Evolutionary conservation across 805 yeast genomes (phyloP), one percentile per base, ranked within the genome.

Genomic region (Wickerhamiella slavikovae): DNA sequence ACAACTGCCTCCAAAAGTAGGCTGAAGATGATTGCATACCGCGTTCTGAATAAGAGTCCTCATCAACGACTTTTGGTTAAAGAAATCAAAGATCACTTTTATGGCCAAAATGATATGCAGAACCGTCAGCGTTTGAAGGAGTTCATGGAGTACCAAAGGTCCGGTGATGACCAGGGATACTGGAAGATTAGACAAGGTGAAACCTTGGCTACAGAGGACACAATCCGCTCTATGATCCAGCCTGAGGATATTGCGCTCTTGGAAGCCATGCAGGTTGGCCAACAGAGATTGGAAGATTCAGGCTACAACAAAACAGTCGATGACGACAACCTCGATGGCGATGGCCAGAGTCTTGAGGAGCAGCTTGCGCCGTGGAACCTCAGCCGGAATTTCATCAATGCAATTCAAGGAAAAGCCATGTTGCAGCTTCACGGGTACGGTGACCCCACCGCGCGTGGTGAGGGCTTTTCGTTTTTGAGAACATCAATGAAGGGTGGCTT

Each of bases 331-430:
- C 55, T 52, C 10, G 62, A 55, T 25, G 52, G 52, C 11, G 63
- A 57, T 17, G 61, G 58, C 3, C 46, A 39, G 48, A 70, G 73
- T 28, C 54, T 78, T 21, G 82, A 79, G 39, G 93, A 80, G 40
- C 92, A 80, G 43, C 54, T 79, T 29, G 73, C 95, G 1, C 85
- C 94, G 0, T 89, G 98, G 98, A 83, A 79, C 48, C 61, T 74
- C n/a, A 71, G 94, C 0, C 64, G 80, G 36, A 89, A 89, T 50
- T 89, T 89, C 45, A 69, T 83, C 31, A 78, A 71, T 48, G 89
- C 96, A 2, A 82, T 93, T 15, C 96, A 83, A 47, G 92, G 94
- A 32, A 83, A 91, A 44, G 91, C 95, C 0, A 89, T 89, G 95
- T 61, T 89, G 25, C 94, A 82, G 45, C 66, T 89, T 16, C 79